phyloP scores from a whole-genome alignment of 768 basidiomycete genomes.

The Tremella mesenterica region DNA sequence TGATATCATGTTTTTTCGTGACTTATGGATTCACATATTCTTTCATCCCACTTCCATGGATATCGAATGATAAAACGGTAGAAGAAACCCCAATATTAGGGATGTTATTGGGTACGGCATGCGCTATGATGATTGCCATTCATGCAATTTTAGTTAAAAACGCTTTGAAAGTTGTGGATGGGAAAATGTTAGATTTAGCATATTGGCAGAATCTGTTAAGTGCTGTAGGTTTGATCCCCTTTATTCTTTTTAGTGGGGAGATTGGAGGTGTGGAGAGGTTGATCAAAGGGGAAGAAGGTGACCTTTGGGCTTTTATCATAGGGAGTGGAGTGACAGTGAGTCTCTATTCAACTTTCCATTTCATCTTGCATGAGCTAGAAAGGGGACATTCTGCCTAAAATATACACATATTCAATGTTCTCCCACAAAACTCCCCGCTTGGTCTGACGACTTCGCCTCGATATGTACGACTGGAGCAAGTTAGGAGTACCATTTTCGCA shows the following conservation, averaged over 20 bases:
- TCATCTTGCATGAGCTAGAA: not conserved
- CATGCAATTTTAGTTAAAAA: slow-evolving; percentile 25
- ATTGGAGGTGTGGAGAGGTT: slow-evolving; percentile 7
- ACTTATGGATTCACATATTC: slow-evolving; percentile 25
- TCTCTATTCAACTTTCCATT: not conserved
- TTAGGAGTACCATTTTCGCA: too few species aligned
- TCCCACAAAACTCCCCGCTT: too few species aligned
- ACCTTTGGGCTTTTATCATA: slow-evolving; percentile 13
- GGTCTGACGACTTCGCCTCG: too few species aligned
- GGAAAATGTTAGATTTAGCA: slow-evolving; percentile 16
- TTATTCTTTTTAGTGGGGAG: slow-evolving; percentile 12
- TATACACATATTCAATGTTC: not conserved
- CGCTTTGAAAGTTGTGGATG: slow-evolving; percentile 19
- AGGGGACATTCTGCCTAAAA: not conserved
- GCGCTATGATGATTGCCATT: slow-evolving; percentile 21
- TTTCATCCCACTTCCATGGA: slow-evolving; percentile 1
- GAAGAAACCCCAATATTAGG: slow-evolving; percentile 24
- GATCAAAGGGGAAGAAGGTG: slow-evolving; percentile 4
- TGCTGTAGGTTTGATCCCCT: slow-evolving; percentile 10
- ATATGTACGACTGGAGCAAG: too few species aligned
- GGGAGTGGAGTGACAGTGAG: slow-evolving; percentile 22
- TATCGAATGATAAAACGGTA: too few species aligned
- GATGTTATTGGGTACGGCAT: slow-evolving; percentile 19
- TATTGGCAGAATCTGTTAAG: slow-evolving; percentile 23
- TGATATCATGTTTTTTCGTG: slow-evolving; percentile 12